Evolutionary conservation across 2,329 filamentous ascomycete genomes (phyloP).

Genomic region (Nemania sp.): DNA sequence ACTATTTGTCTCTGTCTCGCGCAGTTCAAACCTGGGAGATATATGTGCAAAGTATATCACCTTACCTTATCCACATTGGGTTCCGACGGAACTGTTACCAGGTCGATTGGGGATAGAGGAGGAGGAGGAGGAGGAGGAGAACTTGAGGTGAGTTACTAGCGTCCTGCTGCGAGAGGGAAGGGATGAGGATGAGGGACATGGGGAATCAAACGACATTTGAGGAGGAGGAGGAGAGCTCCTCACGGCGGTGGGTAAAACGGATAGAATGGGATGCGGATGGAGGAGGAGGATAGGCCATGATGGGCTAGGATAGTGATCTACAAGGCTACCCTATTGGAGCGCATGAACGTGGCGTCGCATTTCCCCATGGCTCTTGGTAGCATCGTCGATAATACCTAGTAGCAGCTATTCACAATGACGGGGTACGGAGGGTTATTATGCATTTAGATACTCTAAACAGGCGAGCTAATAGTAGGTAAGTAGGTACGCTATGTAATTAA

Average conservation of each 20-base stretch:
- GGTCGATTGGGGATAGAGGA: not conserved
- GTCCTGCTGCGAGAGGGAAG: not conserved
- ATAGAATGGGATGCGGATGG: not conserved
- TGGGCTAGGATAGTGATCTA: not conserved
- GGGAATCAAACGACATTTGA: no score
- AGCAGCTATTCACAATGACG: not conserved
- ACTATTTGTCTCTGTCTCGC: not conserved
- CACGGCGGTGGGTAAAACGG: slow-evolving; percentile 16
- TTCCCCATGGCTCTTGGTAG: not conserved
- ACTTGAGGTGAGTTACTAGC: not conserved
- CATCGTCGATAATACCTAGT: slow-evolving; percentile 4
- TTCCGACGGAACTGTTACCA: no score
- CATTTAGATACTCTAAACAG: not conserved
- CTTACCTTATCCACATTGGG: no score
- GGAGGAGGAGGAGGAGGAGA: no score
- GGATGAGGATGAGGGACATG: not conserved
- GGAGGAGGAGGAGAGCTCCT: not conserved
- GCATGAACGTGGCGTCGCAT: slow-evolving; percentile 1
- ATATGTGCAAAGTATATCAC: no score
- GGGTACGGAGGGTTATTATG: not conserved
- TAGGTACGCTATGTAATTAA: not conserved
- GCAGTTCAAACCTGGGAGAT: no score
- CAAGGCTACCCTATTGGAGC: slow-evolving; percentile 20
- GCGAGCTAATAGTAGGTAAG: not conserved
- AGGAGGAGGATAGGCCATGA: no score